Evolutionary conservation across 768 basidiomycete species (phyloP).

Genomic region (Kondoa subrosea): DNA sequence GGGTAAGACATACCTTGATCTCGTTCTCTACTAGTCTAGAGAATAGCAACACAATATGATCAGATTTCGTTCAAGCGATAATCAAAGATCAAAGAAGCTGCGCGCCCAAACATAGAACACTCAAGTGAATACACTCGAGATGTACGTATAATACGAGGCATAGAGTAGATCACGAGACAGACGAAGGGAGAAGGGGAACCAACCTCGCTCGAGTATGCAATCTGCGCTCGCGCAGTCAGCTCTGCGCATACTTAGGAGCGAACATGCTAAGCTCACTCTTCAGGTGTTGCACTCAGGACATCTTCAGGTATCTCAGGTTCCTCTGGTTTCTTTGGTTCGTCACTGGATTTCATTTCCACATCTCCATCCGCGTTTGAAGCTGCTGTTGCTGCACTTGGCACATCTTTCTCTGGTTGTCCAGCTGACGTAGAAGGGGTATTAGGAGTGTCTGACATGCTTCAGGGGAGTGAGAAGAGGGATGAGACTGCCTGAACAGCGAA

Average conservation of each 20-base stretch:
- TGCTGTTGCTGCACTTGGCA: not conserved
- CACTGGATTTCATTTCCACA: conserved; percentile 28
- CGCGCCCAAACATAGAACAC: no score
- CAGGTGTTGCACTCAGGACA: conserved; percentile 55
- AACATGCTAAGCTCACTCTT: conserved; percentile 50
- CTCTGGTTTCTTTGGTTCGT: conserved; percentile 38
- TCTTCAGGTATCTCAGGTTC: conserved; percentile 86
- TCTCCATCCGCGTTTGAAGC: conserved; percentile 7
- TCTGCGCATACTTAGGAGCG: not conserved
- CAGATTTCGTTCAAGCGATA: no score
- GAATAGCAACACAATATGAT: conserved; percentile 1
- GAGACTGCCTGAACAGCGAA: no score
- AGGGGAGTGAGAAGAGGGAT: no score
- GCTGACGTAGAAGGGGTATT: conserved; percentile 9
- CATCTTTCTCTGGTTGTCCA: conserved; percentile 5
- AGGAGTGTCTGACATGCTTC: not conserved
- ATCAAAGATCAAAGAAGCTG: no score
- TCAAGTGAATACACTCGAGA: no score
- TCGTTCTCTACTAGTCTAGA: conserved; percentile 84
- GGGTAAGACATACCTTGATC: conserved; percentile 49
- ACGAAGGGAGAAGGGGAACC: no score
- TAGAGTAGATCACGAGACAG: no score
- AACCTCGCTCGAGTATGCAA: not conserved
- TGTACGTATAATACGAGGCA: no score
- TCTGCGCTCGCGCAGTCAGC: not conserved